Evolutionary conservation across 2,329 filamentous ascomycete species (phyloP), one percentile per base, ranked within the genome.

Genomic region (Neofusicoccum parvum): DNA sequence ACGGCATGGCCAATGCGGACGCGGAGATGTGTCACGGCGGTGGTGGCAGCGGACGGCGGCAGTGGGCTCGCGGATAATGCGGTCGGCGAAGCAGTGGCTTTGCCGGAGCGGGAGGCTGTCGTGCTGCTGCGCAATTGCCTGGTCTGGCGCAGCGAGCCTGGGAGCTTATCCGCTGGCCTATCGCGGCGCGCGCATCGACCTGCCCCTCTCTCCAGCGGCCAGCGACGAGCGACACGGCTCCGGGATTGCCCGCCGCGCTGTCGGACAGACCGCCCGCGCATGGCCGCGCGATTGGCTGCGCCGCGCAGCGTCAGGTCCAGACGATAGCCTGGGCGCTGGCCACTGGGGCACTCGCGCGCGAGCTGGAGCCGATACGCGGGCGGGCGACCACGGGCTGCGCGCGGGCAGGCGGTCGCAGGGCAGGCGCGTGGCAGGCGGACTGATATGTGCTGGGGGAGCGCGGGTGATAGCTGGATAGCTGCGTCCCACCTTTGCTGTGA

Each of bases 101-200:
- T 48, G 56, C 56, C 56, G 56, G 56, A 34, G n/a, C 15, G 20
- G 23, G 27, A n/a, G 12, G 11, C n/a, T 14, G 15, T 12, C 17
- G 43, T 53, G 34, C 11, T n/a, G 32, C 32, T 50, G 48, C 48
- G 48, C 49, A 50, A 50, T 34, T 34, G 48, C 48, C 48, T 11
- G 4, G 46, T 50, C 4, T 50, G 46, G 46, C 46, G 23, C 10
- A 6, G 12, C 41, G 4, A 23, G 5, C 9, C 2, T 20, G 27
- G 27, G 32, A 7, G 34, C 51, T 54, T 58, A 58, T 58, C 54
- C 54, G 54, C 20, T 41, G 54, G 39, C 54, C 54, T 58, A 58
- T 58, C 54, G 37, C 20, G 51, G 9, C 23, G 23, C 46, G 46
- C 46, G 32, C 49, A 37, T 37, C 49, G 32, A 53, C 32, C 48